Evolutionary conservation across 192 early-diverging fungal genomes (phyloP).

Genomic region (Podila horticola): DNA sequence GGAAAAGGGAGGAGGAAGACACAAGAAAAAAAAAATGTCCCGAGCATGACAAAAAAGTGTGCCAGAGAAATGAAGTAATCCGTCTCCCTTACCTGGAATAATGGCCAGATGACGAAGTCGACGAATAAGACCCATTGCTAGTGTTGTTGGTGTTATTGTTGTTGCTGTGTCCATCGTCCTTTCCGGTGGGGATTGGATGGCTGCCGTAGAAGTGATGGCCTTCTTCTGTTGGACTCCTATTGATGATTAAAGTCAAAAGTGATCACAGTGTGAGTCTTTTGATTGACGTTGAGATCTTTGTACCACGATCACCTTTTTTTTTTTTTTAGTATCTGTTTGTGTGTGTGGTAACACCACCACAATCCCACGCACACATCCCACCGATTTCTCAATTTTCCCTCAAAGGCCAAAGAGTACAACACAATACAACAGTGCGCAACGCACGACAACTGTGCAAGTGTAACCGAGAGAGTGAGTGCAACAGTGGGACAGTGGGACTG

Average conservation of each 20-base stretch:
- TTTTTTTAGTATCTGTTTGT: not conserved
- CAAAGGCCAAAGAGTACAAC: too few species aligned
- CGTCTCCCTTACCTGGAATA: not conserved
- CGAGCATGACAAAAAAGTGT: not conserved
- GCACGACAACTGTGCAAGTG: too few species aligned
- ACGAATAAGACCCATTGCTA: not conserved
- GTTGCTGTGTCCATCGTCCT: not conserved
- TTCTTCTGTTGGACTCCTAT: slow-evolving; percentile 1
- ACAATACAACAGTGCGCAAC: too few species aligned
- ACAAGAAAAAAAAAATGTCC: not conserved
- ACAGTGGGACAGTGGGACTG: too few species aligned
- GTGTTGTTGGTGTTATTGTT: not conserved
- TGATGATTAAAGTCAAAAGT: not conserved
- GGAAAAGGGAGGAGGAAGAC: too few species aligned
- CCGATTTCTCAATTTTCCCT: too few species aligned
- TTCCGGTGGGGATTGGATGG: not conserved
- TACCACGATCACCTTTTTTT: not conserved
- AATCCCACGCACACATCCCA: too few species aligned
- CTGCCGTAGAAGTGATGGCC: slow-evolving; percentile 1
- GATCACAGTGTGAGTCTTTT: not conserved
- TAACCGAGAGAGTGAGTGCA: too few species aligned
- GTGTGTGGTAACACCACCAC: too few species aligned
- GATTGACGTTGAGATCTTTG: slow-evolving; percentile 4
- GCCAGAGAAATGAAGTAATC: not conserved
- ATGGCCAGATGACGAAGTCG: not conserved